A percentile compares a stretch with the other conserved stretches of the same genome.
Evolutionary conservation across 805 yeast species (phyloP).

Genomic region (Metschnikowia reukaufii): DNA sequence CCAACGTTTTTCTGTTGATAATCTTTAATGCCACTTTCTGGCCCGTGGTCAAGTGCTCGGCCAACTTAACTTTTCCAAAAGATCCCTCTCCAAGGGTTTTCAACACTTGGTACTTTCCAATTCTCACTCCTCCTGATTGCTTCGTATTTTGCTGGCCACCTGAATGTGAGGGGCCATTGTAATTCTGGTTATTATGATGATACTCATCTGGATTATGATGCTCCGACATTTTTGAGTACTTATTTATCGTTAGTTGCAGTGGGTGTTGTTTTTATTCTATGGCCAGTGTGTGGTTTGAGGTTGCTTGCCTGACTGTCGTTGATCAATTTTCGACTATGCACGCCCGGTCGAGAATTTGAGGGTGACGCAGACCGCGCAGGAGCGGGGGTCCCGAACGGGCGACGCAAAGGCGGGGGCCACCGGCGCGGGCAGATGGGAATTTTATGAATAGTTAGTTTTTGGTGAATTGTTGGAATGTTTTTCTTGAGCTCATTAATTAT

Average conservation of each 20-base stretch:
- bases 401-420: conserved; percentile 1
- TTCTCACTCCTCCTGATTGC: conserved; percentile 46
- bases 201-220: conserved; percentile 11
- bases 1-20: conserved; percentile 86
- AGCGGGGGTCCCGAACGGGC: conserved; percentile 1
- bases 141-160: conserved; percentile 9
- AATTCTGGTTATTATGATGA: not conserved
- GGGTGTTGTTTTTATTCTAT: not conserved
- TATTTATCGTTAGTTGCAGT: no score
- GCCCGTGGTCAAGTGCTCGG: conserved; percentile 86
- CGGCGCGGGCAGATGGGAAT: no score
- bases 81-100: conserved; percentile 96
- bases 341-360: conserved; percentile 7
- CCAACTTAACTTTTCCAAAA: conserved; percentile 92
- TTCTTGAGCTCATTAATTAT: no score
- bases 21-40: conserved; percentile 91
- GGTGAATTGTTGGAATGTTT: no score
- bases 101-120: conserved; percentile 91
- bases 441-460: no score
- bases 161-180: conserved; percentile 3
- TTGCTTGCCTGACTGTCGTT: conserved; percentile 10
- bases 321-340: conserved; percentile 10
- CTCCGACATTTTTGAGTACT: conserved; percentile 19
- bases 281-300: not conserved
- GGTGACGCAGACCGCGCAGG: conserved; percentile 9